These are phyloP conservation scores for Citropsis articulata DNA, from an alignment of 345 rosid genomes.

Conservation along the genomic window DNA sequence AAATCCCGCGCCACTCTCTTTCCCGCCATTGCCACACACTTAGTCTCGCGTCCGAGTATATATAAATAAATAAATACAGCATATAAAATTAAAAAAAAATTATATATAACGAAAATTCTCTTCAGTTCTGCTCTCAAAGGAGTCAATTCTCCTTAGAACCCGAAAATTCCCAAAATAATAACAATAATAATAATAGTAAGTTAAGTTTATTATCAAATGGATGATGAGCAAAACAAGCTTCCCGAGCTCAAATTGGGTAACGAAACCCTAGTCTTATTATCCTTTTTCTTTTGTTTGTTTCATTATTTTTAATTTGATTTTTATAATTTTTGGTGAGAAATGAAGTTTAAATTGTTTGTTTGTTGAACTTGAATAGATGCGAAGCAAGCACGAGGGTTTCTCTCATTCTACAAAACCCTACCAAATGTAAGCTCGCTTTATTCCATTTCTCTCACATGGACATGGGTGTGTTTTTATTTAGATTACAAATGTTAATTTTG, in stretches of 20 bases:
- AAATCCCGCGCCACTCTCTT: conserved; percentile 33
- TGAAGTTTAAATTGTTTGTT: conserved; percentile 19
- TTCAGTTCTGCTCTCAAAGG: too few species aligned
- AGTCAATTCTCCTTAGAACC: neutral
- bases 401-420: conserved; percentile 89
- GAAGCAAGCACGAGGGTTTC: conserved; percentile 96
- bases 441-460: neutral
- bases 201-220: conserved; percentile 39
- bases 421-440: conserved; percentile 52
- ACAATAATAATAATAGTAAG: neutral
- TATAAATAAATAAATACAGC: neutral
- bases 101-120: neutral
- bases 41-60: neutral
- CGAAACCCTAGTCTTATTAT: conserved; percentile 23
- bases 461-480: neutral
- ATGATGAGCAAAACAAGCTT: conserved; percentile 64
- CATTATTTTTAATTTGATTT: neutral
- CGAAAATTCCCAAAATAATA: neutral
- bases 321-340: conserved; percentile 11
- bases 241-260: conserved; percentile 93
- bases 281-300: neutral
- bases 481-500: neutral
- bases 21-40: conserved; percentile 55
- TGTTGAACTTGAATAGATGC: conserved; percentile 44
- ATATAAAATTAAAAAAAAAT: too few species aligned